phyloP scores from a whole-genome alignment of 495 filamentous ascomycete genomes.

The Astrothelium macrocarpum region DNA sequence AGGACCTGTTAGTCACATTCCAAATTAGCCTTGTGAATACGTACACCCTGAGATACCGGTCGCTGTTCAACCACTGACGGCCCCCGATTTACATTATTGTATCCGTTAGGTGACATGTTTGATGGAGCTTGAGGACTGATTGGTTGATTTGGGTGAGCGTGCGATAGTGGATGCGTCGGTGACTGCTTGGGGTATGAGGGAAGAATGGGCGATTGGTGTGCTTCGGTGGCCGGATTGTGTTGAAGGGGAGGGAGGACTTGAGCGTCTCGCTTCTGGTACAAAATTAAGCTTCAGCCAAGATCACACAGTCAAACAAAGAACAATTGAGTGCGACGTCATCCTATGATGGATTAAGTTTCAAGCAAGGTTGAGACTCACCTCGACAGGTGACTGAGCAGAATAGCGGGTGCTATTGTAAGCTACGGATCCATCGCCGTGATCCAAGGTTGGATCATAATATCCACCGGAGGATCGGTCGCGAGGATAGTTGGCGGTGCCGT shows the following conservation, averaged over 20 bases:
- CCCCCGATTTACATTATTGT: slow-evolving; percentile 18
- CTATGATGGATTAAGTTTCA: slow-evolving; percentile 1
- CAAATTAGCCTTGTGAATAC: slow-evolving; percentile 3
- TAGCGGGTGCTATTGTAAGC: slow-evolving; percentile 25
- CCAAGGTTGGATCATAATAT: slow-evolving; percentile 42
- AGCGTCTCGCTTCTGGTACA: background rate
- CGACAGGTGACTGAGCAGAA: slow-evolving; percentile 29
- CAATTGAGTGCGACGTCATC: background rate
- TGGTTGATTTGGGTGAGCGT: slow-evolving; percentile 13
- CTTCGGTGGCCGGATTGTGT: background rate
- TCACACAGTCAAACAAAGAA: background rate
- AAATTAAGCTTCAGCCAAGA: background rate
- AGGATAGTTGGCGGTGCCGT: slow-evolving; percentile 21
- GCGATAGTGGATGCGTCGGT: slow-evolving; percentile 10
- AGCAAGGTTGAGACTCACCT: slow-evolving; percentile 23
- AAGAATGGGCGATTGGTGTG: slow-evolving; percentile 8
- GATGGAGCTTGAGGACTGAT: background rate
- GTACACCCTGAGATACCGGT: background rate
- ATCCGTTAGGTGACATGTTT: slow-evolving; percentile 21
- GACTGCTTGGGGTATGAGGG: slow-evolving; percentile 10
- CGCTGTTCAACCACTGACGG: slow-evolving; percentile 17
- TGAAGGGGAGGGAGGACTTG: background rate
- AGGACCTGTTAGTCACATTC: too few species aligned
- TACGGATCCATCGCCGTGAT: slow-evolving; percentile 28
- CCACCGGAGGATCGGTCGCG: slow-evolving; percentile 29